phyloP scores from a whole-genome alignment of 495 filamentous ascomycete species.

The Neurospora sp. region DNA sequence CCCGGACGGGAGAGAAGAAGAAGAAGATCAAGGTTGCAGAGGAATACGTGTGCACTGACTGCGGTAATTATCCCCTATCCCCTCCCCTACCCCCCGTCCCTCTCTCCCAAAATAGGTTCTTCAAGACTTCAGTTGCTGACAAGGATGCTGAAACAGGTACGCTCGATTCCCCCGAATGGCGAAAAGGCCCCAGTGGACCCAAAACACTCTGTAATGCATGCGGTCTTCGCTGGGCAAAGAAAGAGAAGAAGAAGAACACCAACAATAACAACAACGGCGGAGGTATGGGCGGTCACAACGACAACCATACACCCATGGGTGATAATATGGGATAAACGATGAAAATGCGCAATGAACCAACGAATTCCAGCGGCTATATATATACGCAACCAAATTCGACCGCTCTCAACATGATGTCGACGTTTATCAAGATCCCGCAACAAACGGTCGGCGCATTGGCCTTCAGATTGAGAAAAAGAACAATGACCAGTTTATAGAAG shows the following conservation, averaged over 20 bases:
- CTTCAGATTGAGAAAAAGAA: background rate
- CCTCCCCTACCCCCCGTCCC: background rate
- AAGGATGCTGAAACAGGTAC: constrained; percentile 37
- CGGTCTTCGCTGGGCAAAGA: constrained; percentile 77
- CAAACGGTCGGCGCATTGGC: background rate
- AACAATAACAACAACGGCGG: background rate
- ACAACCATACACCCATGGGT: background rate
- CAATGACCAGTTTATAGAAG: background rate
- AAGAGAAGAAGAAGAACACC: constrained; percentile 53
- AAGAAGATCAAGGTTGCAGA: constrained; percentile 84
- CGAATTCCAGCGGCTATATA: background rate
- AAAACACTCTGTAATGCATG: constrained; percentile 98
- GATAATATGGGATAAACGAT: constrained; percentile 6
- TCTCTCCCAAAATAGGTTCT: background rate
- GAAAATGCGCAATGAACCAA: background rate
- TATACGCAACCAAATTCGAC: background rate
- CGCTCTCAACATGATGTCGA: background rate
- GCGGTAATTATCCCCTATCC: constrained; percentile 41
- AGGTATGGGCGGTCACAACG: background rate
- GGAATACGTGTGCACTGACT: constrained; percentile 95
- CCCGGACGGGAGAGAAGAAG: constrained; percentile 60
- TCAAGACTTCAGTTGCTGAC: background rate
- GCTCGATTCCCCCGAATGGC: constrained; percentile 90
- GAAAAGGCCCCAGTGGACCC: constrained; percentile 85
- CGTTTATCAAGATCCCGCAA: background rate